Evolutionary conservation across 805 yeast species (phyloP), one percentile per base, ranked within the genome.

Genomic region (Myxozyma neglecta): DNA sequence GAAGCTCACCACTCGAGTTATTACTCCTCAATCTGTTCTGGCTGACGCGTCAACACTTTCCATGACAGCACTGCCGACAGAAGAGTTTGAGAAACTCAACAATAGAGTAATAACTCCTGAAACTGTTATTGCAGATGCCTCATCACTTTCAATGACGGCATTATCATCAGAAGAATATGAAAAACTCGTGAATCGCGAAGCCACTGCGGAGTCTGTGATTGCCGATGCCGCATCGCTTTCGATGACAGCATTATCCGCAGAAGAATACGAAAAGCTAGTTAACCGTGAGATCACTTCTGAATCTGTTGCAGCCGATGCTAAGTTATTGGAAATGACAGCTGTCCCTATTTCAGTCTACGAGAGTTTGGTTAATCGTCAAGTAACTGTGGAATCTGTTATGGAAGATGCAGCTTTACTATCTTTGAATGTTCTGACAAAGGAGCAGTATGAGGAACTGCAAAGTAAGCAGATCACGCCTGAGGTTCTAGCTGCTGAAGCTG

Each of bases 81-180:
- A 9, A 24, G 57, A 56, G 20, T 45, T 46, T 32, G 58, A 60
- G 18, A 18, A 45, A n/a, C 45, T 59, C 11, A 40, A 29, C 24
- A 54, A 47, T 40, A 44, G 54, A 10, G 24, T 20, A 29, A 32
- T 46, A 13, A 35, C 56, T 14, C 35, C 49, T 14, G 56, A 50
- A 46, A 43, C 60, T 6, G 59, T 56, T 24, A 6, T 49, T 18
- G 48, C 53, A 8, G 63, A 56, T 37, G 56, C 63, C 11, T 34
- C 51, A 5, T 32, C 13, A 10, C 9, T 49, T 10, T 47, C 57
- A 20, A 35, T 56, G 57, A 65, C 64, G 8, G 51, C 70, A 10
- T 57, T 74, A 14, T 56, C 69, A 8, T 56, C 64, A 40, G 65
- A 59, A 14, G 71, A 70, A 35, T 60, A 66, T 49, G 61, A 57